phyloP scores from a whole-genome alignment of 2,329 filamentous ascomycete genomes.

The Macrophomina pseudophaseolina region DNA sequence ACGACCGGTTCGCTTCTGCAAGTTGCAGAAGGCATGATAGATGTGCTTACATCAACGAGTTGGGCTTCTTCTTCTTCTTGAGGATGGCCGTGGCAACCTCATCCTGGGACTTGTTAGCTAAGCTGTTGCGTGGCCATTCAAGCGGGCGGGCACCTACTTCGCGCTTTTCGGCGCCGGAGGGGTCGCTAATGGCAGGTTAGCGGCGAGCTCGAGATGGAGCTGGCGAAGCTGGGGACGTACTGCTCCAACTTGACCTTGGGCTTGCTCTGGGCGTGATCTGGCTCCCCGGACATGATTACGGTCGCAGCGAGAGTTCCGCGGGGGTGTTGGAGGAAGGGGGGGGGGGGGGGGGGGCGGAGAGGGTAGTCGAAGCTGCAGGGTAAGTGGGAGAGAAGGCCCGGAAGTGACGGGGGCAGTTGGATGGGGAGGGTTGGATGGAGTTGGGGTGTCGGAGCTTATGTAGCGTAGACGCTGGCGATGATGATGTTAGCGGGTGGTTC shows the following conservation, averaged over 20 bases:
- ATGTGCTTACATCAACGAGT: constrained; percentile 85
- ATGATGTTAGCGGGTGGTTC: constrained; percentile 26
- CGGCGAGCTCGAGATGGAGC: constrained; percentile 29
- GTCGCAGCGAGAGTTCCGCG: constrained; percentile 16
- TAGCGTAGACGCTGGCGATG: constrained; percentile 26
- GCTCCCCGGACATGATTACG: constrained; percentile 55
- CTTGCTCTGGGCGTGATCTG: constrained; percentile 50
- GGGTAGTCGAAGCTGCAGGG: constrained; percentile 18
- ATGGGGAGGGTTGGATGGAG: constrained; percentile 11
- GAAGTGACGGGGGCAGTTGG: constrained; percentile 8
- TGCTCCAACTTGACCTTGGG: constrained; percentile 56
- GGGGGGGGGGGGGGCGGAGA: neutral
- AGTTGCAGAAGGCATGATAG: neutral
- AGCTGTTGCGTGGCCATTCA: constrained; percentile 28
- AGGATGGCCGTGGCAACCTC: constrained; percentile 95
- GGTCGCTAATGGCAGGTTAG: constrained; percentile 69
- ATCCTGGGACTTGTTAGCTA: constrained; percentile 63
- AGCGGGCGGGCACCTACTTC: constrained; percentile 62
- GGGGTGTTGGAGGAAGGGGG: neutral
- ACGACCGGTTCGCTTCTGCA: no score
- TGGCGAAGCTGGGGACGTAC: constrained; percentile 39
- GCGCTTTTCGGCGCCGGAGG: constrained; percentile 86
- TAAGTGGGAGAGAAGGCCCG: constrained; percentile 11
- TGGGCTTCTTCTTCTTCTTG: constrained; percentile 99
- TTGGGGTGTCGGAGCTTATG: constrained; percentile 22